phyloP scores from a whole-genome alignment of 139 green algal genomes.

The Chlorokybus atmophyticus region DNA sequence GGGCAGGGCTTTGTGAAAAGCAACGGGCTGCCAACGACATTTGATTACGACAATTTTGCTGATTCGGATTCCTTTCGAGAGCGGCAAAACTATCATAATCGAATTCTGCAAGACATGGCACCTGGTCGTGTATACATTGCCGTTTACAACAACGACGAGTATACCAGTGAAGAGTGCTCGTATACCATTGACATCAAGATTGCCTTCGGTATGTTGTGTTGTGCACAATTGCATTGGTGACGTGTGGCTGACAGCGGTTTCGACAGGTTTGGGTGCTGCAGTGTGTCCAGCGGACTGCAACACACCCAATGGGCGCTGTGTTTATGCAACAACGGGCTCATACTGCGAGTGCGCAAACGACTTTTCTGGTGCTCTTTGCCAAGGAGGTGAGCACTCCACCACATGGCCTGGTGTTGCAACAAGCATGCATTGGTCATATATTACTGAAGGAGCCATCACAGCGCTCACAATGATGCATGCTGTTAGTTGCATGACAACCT shows the following conservation, averaged over 20 bases:
- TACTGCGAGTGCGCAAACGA: background rate
- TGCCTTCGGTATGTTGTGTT: background rate
- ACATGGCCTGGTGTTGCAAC: background rate
- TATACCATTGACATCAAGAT: slow-evolving; percentile 3
- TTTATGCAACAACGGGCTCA: background rate
- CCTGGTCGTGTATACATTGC: slow-evolving; percentile 12
- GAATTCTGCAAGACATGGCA: background rate
- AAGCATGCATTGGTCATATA: no score
- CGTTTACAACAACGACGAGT: slow-evolving; percentile 33
- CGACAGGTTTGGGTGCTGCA: background rate
- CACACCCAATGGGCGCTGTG: background rate
- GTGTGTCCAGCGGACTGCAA: slow-evolving; percentile 23
- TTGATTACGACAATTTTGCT: slow-evolving; percentile 28
- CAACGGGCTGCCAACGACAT: slow-evolving; percentile 24
- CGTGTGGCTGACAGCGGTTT: background rate
- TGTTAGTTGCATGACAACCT: no score
- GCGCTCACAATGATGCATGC: background rate
- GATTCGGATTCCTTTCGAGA: slow-evolving; percentile 22
- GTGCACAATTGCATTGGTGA: background rate
- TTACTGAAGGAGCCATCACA: slow-evolving; percentile 2
- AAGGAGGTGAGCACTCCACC: slow-evolving; percentile 7
- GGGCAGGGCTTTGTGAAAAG: slow-evolving; percentile 34
- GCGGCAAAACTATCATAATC: slow-evolving; percentile 26
- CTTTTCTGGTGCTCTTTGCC: slow-evolving; percentile 10
- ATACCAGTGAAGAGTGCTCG: slow-evolving; percentile 14